Base-by-base conservation (phyloP, 495 filamentous ascomycete genomes). In the Penicillium ochrochloron region DNA sequence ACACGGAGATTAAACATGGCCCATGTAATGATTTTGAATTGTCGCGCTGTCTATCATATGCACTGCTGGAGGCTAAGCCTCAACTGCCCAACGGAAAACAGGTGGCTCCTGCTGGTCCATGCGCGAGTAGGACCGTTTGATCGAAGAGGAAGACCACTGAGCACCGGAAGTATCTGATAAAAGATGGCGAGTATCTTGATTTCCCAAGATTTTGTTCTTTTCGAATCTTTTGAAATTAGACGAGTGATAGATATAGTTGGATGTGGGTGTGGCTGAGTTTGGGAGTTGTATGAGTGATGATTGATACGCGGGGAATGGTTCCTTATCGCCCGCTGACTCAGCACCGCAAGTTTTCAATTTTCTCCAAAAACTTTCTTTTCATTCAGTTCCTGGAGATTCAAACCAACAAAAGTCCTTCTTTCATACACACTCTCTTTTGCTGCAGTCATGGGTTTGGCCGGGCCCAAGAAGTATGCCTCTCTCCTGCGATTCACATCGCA, bases 401-500 rank as follows among this genome's bases (percentile, higher is more conserved):
- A 29, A 33, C 31, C 19, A 19, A 44, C 1, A 5, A 48, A 48
- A 31, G 21, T 46, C 48, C 25, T 35, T 37, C 17, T 8, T 25
- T 39, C 33, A 61, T 51, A 31, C 51, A 17, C 51, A n/a, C 21
- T 34, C 21, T 44, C 48, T 53, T 35, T 29, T 37, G 9, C 37
- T 29, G 35, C 56, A 58, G 50, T 62, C 66, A 94, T 94, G 91
- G 91, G 91, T 75, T 86, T 94, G 67, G 84, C 90, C 68, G 90
- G 75, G 41, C 87, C 89, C 57, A 84, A 84, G 68, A 92, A 90
- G 91, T 94, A 84, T 59, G 75, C 61, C 17, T 56, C 9, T 44
- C n/a, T 33, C 60, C 50, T 44, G 33, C 12, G 23, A 29, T 55
- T 21, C 6, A 23, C 3, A 8, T 56, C 12, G 25, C 5, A 23